A percentile compares a stretch with the other conserved stretches of the same genome.
Conservation (phyloP, 2,329 filamentous ascomycete genomes). For the Xylaria sp. region DNA sequence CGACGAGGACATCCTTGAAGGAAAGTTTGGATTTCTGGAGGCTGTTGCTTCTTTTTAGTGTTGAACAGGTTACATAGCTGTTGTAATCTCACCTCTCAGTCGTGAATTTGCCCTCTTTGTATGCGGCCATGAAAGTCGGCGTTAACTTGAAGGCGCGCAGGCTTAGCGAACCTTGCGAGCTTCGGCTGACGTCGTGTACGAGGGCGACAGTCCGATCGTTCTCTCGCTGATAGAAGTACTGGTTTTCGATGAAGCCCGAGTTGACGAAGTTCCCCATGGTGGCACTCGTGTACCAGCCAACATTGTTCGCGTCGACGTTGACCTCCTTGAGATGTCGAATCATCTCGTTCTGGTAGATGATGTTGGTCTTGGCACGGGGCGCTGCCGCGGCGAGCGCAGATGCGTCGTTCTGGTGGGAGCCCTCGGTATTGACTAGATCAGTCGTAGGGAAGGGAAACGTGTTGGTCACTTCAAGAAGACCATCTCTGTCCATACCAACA, state of each 20-base stretch:
- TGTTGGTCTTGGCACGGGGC: conserved; percentile 88
- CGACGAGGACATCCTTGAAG: conserved; percentile 90
- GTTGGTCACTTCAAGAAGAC: conserved; percentile 88
- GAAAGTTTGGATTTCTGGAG: conserved; percentile 92
- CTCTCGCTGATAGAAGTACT: conserved; percentile 95
- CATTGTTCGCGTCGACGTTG: conserved; percentile 96
- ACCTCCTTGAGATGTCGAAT: conserved; percentile 95
- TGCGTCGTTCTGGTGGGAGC: conserved; percentile 71
- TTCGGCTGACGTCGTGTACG: conserved; percentile 94
- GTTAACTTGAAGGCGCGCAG: conserved; percentile 90
- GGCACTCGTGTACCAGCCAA: conserved; percentile 97
- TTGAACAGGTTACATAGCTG: neutral
- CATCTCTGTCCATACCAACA: conserved; percentile 88
- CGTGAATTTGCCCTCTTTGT: conserved; percentile 97
- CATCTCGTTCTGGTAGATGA: conserved; percentile 92
- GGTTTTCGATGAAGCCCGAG: conserved; percentile 94
- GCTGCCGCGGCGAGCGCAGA: conserved; percentile 81
- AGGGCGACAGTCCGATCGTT: conserved; percentile 87
- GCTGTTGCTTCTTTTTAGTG: conserved; percentile 52
- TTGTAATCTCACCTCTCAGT: conserved; percentile 77
- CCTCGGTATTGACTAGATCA: conserved; percentile 69
- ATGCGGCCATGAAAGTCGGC: conserved; percentile 83
- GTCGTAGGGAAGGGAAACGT: conserved; percentile 88
- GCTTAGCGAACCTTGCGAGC: conserved; percentile 87
- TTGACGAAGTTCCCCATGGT: conserved; percentile 99